A percentile compares a stretch with the other conserved stretches of the same genome.
phyloP scores from a whole-genome alignment of 345 rosid species.

The Nephelium lappaceum region DNA sequence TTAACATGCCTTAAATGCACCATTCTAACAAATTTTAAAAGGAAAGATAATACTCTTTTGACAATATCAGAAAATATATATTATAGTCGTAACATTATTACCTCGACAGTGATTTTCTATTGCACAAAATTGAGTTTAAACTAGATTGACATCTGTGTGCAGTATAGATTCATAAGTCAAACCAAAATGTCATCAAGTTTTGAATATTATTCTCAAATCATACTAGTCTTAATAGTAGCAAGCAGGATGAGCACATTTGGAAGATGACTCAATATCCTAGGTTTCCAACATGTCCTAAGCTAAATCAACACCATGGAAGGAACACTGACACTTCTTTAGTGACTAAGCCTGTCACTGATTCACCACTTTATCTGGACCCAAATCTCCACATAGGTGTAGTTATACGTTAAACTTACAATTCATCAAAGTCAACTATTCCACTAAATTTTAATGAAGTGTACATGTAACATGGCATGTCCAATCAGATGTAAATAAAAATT shows the following conservation, averaged over 20 bases:
- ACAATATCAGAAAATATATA: neutral
- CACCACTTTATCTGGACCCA: neutral
- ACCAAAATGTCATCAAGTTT: neutral
- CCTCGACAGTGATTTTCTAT: too few species aligned
- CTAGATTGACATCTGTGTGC: neutral
- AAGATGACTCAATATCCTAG: neutral
- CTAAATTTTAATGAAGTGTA: neutral
- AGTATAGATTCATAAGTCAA: neutral
- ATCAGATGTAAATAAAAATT: neutral
- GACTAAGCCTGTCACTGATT: neutral
- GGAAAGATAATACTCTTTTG: neutral
- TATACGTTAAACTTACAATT: neutral
- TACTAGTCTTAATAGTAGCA: neutral
- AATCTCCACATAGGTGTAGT: neutral
- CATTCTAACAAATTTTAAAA: neutral
- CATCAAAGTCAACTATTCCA: neutral
- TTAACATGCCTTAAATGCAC: neutral
- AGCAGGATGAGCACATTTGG: neutral
- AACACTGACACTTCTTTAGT: neutral
- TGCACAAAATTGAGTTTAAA: neutral
- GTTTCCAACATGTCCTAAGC: neutral
- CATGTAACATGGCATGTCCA: neutral
- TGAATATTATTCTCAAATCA: neutral
- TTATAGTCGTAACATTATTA: neutral
- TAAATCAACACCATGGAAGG: neutral